Percentiles rank a stretch among this genome's conserved stretches.
phyloP scores from a whole-genome alignment of 176 grass and related monocot genomes.

The Phoenix roebelenii region DNA sequence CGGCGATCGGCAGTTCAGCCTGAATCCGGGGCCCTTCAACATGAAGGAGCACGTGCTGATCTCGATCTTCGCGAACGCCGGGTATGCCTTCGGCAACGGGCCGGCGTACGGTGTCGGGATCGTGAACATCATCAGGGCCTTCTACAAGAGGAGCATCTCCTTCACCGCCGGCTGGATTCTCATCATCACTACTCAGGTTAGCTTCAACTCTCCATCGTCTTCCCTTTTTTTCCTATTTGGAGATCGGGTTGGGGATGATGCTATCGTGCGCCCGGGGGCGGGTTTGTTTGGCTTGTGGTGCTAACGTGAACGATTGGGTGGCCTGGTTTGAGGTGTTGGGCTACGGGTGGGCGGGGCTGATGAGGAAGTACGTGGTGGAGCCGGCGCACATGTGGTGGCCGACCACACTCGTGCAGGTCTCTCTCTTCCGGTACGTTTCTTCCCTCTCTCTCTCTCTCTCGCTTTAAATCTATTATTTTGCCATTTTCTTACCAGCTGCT shows the following conservation, averaged over 20 bases:
- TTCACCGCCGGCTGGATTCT: constrained; percentile 63
- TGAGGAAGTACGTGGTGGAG: constrained; percentile 85
- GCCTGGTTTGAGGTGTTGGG: constrained; percentile 45
- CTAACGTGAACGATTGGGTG: no score
- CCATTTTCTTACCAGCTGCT: neutral
- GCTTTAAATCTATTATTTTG: no score
- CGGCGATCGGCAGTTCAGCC: constrained; percentile 41
- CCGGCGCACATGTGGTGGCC: constrained; percentile 99
- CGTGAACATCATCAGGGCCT: constrained; percentile 68
- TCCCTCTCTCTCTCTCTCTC: neutral
- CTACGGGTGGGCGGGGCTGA: constrained; percentile 85
- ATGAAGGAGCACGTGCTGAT: constrained; percentile 99
- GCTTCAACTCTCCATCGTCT: neutral
- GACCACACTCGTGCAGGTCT: constrained; percentile 80
- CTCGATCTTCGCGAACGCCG: constrained; percentile 95
- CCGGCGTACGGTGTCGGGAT: constrained; percentile 68
- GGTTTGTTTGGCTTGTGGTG: no score
- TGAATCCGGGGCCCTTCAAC: constrained; percentile 92
- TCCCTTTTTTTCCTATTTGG: neutral
- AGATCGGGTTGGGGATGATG: no score
- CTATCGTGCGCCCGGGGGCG: neutral
- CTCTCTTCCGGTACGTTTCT: constrained; percentile 60
- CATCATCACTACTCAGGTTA: constrained; percentile 83
- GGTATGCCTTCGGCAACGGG: constrained; percentile 62
- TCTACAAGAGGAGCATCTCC: constrained; percentile 59